phyloP scores from a whole-genome alignment of 2,329 filamentous ascomycete genomes.

The Epichloe uncinata region DNA sequence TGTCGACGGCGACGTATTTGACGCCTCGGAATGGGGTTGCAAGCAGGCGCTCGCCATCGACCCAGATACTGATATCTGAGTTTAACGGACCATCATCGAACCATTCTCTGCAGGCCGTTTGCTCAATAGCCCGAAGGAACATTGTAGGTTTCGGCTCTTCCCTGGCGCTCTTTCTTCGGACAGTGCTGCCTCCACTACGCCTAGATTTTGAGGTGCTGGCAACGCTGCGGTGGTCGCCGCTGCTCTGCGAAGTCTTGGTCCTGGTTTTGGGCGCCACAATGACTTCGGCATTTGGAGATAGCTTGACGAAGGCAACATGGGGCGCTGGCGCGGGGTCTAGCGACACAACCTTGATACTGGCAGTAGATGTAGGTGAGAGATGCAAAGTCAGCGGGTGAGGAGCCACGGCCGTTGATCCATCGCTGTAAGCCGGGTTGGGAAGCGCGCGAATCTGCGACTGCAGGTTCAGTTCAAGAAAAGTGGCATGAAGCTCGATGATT shows the following conservation, averaged over 20 bases:
- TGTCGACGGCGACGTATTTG: conserved; percentile 67
- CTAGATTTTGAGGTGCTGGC: conserved; percentile 68
- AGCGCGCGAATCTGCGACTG: conserved; percentile 85
- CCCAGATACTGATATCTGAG: conserved; percentile 61
- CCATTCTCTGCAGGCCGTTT: conserved; percentile 55
- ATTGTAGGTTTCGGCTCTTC: conserved; percentile 56
- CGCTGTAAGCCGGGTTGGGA: conserved; percentile 63
- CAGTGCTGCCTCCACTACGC: conserved; percentile 62
- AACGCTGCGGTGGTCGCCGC: conserved; percentile 68
- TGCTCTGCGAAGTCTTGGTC: conserved; percentile 50
- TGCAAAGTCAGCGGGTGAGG: conserved; percentile 81
- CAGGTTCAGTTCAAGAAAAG: conserved; percentile 88
- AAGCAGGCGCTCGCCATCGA: conserved; percentile 64
- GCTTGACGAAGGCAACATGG: conserved; percentile 72
- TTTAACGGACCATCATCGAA: conserved; percentile 56
- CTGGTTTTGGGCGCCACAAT: conserved; percentile 92
- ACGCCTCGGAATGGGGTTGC: conserved; percentile 62
- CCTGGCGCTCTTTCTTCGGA: conserved; percentile 39
- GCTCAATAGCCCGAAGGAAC: conserved; percentile 71
- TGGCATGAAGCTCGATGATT: conserved; percentile 94
- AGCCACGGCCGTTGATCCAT: conserved; percentile 35
- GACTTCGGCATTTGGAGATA: conserved; percentile 87
- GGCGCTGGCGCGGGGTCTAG: conserved; percentile 60
- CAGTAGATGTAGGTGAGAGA: conserved; percentile 87
- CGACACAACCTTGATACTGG: conserved; percentile 75